Evolutionary conservation across 2,329 filamentous ascomycete genomes (phyloP).

Genomic region (Proliferodiscus dingleyae): DNA sequence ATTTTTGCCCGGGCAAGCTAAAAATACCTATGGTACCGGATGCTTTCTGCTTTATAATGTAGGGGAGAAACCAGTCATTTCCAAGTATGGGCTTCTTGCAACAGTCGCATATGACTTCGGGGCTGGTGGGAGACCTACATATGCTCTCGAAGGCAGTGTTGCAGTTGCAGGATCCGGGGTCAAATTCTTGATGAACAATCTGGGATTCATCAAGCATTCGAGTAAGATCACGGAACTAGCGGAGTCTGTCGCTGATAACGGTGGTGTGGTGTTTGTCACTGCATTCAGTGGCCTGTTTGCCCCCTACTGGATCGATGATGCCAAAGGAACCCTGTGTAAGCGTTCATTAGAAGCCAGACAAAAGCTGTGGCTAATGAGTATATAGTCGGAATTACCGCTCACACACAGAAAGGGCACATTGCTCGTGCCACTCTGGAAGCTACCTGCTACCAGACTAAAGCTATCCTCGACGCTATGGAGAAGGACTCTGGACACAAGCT

Average conservation of each 20-base stretch:
- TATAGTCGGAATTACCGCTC: conserved; percentile 60
- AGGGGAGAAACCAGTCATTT: conserved; percentile 73
- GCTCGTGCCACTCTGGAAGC: conserved; percentile 68
- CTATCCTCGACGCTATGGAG: conserved; percentile 69
- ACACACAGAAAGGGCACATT: conserved; percentile 66
- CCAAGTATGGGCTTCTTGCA: conserved; percentile 68
- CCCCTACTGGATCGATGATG: conserved; percentile 73
- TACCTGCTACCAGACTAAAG: conserved; percentile 70
- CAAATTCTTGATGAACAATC: conserved; percentile 65
- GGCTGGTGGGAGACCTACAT: conserved; percentile 57
- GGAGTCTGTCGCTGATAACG: conserved; percentile 59
- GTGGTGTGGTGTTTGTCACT: conserved; percentile 65
- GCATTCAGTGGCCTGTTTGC: conserved; percentile 70
- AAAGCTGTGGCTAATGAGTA: conserved; percentile 7
- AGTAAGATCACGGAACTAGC: conserved; percentile 62
- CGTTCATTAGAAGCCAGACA: conserved; percentile 9
- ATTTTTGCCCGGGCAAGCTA: conserved; percentile 69
- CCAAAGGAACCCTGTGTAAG: conserved; percentile 63
- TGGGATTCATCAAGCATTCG: conserved; percentile 57
- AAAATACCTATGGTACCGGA: conserved; percentile 83
- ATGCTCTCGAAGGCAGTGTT: conserved; percentile 73
- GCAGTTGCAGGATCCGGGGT: conserved; percentile 73
- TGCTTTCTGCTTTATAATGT: conserved; percentile 84
- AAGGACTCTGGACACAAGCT: conserved; percentile 63
- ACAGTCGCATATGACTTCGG: conserved; percentile 77